Evolutionary conservation across 164 flowering plant genomes (phyloP).

Genomic region (Kingdonia uniflora): DNA sequence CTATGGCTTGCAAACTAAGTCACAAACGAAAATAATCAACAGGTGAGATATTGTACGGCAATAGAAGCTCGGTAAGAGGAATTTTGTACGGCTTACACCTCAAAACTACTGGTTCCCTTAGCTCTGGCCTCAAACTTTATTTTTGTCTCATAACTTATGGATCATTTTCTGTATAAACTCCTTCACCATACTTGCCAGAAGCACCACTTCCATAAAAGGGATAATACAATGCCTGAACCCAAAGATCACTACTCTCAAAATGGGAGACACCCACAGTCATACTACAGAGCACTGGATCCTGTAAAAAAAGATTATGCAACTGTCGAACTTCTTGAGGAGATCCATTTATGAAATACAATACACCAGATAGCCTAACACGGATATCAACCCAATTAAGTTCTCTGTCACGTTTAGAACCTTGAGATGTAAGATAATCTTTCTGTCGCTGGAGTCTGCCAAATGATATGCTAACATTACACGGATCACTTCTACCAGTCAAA

Average conservation of each 20-base stretch:
- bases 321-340: slow-evolving; percentile 98
- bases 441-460: slow-evolving; percentile 86
- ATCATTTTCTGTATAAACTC: slow-evolving; percentile 86
- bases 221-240: slow-evolving; percentile 94
- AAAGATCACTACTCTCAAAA: slow-evolving; percentile 87
- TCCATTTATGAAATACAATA: slow-evolving; percentile 87
- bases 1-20: slow-evolving; percentile 96
- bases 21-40: slow-evolving; percentile 94
- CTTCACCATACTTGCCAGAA: slow-evolving; percentile 58
- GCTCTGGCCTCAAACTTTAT: slow-evolving; percentile 59
- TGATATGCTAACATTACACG: slow-evolving; percentile 94
- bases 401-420: slow-evolving; percentile 97
- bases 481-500: slow-evolving; percentile 95
- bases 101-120: slow-evolving; percentile 87
- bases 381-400: slow-evolving; percentile 93
- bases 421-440: slow-evolving; percentile 78
- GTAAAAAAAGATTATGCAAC: slow-evolving; percentile 87
- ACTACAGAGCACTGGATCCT: slow-evolving; percentile 93
- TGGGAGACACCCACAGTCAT: slow-evolving; percentile 92
- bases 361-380: slow-evolving; percentile 87
- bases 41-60: slow-evolving; percentile 91
- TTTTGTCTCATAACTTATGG: slow-evolving; percentile 75
- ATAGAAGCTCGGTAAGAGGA: slow-evolving; percentile 87
- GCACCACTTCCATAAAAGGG: slow-evolving; percentile 85
- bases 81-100: slow-evolving; percentile 96